Conservation (phyloP, 768 basidiomycete species). For the Leucosporidium scottii region DNA sequence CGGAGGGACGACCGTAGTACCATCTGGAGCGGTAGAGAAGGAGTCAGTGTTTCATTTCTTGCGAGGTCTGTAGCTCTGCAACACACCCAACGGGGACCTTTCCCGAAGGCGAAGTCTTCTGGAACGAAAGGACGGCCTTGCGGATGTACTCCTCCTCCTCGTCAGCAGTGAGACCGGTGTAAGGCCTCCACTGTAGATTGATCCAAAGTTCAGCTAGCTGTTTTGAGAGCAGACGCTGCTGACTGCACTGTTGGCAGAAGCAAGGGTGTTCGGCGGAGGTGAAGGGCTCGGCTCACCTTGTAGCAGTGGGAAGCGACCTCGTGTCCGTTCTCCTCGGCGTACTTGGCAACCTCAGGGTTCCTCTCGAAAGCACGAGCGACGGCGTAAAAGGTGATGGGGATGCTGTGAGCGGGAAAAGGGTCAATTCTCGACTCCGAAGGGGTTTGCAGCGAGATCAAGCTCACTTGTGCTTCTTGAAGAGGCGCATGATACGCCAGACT, state of each 20-base stretch:
- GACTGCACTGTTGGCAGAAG: constrained; percentile 17
- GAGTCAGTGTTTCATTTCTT: not conserved
- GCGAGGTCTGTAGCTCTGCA: no score
- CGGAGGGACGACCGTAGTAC: constrained; percentile 39
- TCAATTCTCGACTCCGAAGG: not conserved
- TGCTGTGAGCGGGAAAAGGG: constrained; percentile 9
- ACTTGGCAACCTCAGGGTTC: constrained; percentile 31
- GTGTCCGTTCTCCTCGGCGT: constrained; percentile 34
- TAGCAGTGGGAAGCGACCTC: constrained; percentile 35
- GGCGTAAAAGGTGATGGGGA: constrained; percentile 40
- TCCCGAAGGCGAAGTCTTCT: constrained; percentile 26
- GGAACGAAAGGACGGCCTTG: constrained; percentile 35
- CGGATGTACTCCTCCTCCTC: constrained; percentile 32
- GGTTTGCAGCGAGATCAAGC: constrained; percentile 31
- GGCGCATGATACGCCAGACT: constrained; percentile 36
- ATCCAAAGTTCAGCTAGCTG: constrained; percentile 9
- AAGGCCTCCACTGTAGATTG: constrained; percentile 23
- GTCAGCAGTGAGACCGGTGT: constrained; percentile 8
- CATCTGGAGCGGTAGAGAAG: constrained; percentile 21
- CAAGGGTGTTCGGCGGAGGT: not conserved
- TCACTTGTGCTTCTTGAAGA: constrained; percentile 37
- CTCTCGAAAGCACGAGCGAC: constrained; percentile 39
- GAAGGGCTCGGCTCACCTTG: constrained; percentile 3
- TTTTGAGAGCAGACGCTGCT: no score
- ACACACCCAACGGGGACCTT: constrained; percentile 30